Evolutionary conservation across 495 filamentous ascomycete genomes (phyloP), one percentile per base, ranked within the genome.

Genomic region (Xylaria flabelliformis): DNA sequence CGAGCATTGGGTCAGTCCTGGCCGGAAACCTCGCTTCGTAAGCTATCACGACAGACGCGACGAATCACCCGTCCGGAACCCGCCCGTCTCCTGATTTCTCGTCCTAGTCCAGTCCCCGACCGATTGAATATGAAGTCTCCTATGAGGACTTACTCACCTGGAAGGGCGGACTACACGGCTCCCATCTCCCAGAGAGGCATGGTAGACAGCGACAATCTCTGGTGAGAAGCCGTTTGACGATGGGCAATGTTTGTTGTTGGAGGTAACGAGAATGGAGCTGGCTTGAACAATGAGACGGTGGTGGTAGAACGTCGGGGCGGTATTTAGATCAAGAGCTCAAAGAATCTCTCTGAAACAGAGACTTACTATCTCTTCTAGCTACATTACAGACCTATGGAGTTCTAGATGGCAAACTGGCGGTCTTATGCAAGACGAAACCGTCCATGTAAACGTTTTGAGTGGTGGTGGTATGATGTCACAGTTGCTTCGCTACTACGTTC

Each of bases 151-250:
- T 50, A 72, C 41, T 69, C 67, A 13, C 73, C 73, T 34, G 56
- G 36, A 15, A 75, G 72, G 53, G 29, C 42, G 44, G 41, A 73
- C 2, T 56, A 72, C 15, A 13, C 34, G 26, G 36, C 55, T 32
- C 63, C 70, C 10, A 42, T 67, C 29, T 36, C 56, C 5, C 73
- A 71, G 32, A 73, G 65, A 13, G 62, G 48, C 17, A 67, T 79
- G 72, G 77, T 79, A 0, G 73, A 79, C 9, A 74, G 65, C 48
- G 75, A 79, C 2, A 53, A 74, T 51, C 64, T 79, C 36, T 79
- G 77, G 77, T 79, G 44, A 77, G 41, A 29, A 42, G 39, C 21
- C 29, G 21, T 12, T 51, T 24, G 29, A 34, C 21, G 13, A 48
- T 19, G 6, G 24, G 19, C 7, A 29, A 19, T 24, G 13, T 29